Conservation (phyloP, 2,329 filamentous ascomycete genomes). For the Ophiosphaerella narmari region DNA sequence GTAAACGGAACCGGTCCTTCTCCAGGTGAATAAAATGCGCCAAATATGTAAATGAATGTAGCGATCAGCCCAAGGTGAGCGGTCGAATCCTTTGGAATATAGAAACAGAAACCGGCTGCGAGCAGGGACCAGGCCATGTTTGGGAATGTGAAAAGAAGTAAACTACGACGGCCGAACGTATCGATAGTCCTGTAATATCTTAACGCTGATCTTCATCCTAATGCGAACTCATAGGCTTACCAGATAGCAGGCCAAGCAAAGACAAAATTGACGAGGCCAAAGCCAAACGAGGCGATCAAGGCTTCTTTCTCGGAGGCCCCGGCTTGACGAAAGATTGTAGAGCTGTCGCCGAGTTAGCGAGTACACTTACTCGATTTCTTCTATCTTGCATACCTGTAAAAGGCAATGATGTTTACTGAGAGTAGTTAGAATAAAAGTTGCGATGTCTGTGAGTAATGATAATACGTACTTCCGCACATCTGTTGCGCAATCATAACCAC, state of each 20-base stretch:
- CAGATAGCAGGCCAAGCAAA: neutral
- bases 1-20: constrained; percentile 4
- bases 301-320: neutral
- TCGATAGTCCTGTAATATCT: constrained; percentile 2
- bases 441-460: no score
- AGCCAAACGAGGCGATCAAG: neutral
- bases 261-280: constrained; percentile 4
- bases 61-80: neutral
- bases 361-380: no score
- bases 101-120: neutral
- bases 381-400: neutral
- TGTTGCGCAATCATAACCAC: constrained; percentile 3
- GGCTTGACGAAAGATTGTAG: constrained; percentile 1
- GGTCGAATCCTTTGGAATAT: neutral
- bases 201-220: no score
- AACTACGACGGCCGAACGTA: neutral
- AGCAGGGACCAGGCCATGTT: constrained; percentile 1
- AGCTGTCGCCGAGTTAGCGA: neutral
- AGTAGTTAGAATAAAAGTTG: no score
- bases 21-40: constrained; percentile 1
- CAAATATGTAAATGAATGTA: constrained; percentile 3
- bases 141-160: constrained; percentile 1
- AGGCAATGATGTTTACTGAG: neutral
- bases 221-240: no score
- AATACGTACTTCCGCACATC: constrained; percentile 3